Evolutionary conservation across 129 eudicot genomes (phyloP).

Genomic region (Flaveria linearis): DNA sequence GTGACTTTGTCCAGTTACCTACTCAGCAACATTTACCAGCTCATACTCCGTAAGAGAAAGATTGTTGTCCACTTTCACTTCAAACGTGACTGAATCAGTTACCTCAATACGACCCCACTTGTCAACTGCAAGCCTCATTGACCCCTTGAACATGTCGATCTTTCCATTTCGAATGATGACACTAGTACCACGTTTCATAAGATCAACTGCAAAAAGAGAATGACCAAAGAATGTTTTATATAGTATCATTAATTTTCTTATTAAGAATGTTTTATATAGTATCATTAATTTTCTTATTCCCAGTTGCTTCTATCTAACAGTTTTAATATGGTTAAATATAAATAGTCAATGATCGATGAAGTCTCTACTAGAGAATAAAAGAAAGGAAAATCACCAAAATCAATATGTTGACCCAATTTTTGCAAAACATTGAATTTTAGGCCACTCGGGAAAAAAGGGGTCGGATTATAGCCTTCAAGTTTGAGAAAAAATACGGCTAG

Average conservation of each 20-base stretch:
- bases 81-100: slow-evolving; percentile 30
- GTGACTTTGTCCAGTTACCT: slow-evolving; percentile 14
- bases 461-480: no score
- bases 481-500: no score
- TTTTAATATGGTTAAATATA: neutral
- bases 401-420: no score
- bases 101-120: slow-evolving; percentile 49
- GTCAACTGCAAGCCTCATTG: slow-evolving; percentile 53
- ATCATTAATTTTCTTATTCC: slow-evolving; percentile 1
- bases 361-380: neutral
- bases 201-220: slow-evolving; percentile 34
- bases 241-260: neutral
- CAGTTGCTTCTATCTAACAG: neutral
- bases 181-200: slow-evolving; percentile 42
- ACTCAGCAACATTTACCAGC: slow-evolving; percentile 45
- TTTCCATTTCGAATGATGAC: slow-evolving; percentile 43
- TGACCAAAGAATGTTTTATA: neutral
- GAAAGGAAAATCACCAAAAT: no score
- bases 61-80: slow-evolving; percentile 45
- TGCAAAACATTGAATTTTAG: no score
- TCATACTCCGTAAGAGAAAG: slow-evolving; percentile 47
- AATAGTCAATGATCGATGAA: neutral
- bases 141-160: slow-evolving; percentile 43
- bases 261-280: neutral
- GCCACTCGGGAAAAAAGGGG: no score